A percentile compares a stretch with the other conserved stretches of the same genome.
Evolutionary conservation across 2,329 filamentous ascomycete species (phyloP).

Genomic region (Amesomyces nigricolor): DNA sequence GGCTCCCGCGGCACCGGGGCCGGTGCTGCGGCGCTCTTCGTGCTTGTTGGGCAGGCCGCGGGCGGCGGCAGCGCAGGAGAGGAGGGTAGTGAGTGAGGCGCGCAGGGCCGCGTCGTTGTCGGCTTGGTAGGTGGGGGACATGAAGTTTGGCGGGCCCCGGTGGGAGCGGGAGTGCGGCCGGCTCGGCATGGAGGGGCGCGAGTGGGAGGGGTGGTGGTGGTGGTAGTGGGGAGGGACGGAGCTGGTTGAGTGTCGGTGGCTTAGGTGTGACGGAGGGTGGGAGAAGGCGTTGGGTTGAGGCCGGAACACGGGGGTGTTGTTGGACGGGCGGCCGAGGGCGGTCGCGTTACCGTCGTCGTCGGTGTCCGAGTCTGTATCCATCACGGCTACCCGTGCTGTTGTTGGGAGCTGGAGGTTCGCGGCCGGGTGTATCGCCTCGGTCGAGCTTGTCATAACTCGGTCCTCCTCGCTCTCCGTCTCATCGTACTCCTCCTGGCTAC

Average conservation of each 20-base stretch:
- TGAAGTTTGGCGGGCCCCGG: conserved; percentile 52
- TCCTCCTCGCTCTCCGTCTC: conserved; percentile 91
- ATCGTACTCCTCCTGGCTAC: conserved; percentile 91
- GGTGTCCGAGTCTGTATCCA: conserved; percentile 38
- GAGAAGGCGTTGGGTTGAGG: conserved; percentile 92
- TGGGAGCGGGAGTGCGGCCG: conserved; percentile 44
- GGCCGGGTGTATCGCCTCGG: conserved; percentile 42
- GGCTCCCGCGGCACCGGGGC: conserved; percentile 34
- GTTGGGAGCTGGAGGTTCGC: conserved; percentile 28
- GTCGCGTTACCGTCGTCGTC: conserved; percentile 71
- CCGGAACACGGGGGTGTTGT: conserved; percentile 55
- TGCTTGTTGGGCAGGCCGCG: conserved; percentile 75
- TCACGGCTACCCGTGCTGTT: conserved; percentile 34
- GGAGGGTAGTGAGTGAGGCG: conserved; percentile 86
- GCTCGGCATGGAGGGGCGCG: conserved; percentile 45
- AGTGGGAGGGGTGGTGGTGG: conserved; percentile 45
- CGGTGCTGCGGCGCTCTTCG: conserved; percentile 34
- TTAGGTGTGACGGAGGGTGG: conserved; percentile 60
- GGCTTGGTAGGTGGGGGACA: conserved; percentile 69
- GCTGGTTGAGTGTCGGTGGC: conserved; percentile 46
- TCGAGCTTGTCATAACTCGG: conserved; percentile 54
- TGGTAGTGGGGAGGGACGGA: conserved; percentile 42
- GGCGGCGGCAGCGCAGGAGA: conserved; percentile 91
- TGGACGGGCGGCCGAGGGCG: conserved; percentile 61
- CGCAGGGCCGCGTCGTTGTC: conserved; percentile 91